Percentiles rank a stretch among this genome's conserved stretches.
phyloP scores from a whole-genome alignment of 306 rosid genomes.

The Prinsepia uniflora region DNA sequence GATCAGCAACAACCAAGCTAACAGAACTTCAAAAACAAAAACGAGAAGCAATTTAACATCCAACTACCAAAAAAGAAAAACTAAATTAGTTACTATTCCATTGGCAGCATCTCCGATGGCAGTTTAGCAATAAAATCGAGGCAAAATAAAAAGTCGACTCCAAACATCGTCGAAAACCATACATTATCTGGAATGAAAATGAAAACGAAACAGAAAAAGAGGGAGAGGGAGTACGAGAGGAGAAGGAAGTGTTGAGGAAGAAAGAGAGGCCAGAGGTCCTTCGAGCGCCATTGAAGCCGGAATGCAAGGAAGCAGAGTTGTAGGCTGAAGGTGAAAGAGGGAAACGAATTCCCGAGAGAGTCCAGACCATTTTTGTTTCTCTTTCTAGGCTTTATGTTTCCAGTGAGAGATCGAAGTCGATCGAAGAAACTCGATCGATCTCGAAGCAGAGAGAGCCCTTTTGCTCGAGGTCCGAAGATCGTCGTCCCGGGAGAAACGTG shows the following conservation, averaged over 20 bases:
- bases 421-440: not conserved
- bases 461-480: not conserved
- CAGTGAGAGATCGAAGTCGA: not conserved
- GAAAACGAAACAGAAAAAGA: constrained; percentile 12
- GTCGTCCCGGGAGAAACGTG: constrained; percentile 16
- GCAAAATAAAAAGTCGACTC: not conserved
- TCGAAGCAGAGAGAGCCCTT: not conserved
- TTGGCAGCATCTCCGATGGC: not conserved
- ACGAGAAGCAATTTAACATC: not conserved
- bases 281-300: constrained; percentile 39
- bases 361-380: constrained; percentile 48
- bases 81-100: not conserved
- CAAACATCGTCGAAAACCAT: not conserved
- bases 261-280: constrained; percentile 33
- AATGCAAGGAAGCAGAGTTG: constrained; percentile 26
- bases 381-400: not conserved
- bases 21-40: not conserved
- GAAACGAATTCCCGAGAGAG: constrained; percentile 69
- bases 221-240: constrained; percentile 45
- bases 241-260: constrained; percentile 29
- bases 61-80: not conserved
- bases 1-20: not conserved
- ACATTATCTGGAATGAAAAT: constrained; percentile 4
- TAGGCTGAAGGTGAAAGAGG: constrained; percentile 44
- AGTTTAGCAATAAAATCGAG: not conserved